phyloP scores from a whole-genome alignment of 1,284 basidiomycete species.

The Ustilago lituana region DNA sequence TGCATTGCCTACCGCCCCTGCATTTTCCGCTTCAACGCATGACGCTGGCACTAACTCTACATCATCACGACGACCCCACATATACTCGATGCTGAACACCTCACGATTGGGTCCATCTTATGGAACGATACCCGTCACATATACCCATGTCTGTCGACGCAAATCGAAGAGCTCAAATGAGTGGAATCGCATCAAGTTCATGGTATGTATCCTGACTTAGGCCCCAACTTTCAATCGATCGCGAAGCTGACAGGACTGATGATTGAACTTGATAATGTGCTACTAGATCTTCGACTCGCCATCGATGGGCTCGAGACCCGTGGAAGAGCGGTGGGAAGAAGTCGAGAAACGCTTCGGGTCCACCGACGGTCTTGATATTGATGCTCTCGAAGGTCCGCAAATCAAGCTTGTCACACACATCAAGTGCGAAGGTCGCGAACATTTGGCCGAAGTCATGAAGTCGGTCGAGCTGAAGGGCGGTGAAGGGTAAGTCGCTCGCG shows the following conservation, averaged over 20 bases:
- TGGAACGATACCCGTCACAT: slow-evolving; percentile 64
- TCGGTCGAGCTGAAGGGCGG: slow-evolving; percentile 73
- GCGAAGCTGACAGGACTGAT: too few species aligned
- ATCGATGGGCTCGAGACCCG: slow-evolving; percentile 70
- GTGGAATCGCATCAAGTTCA: slow-evolving; percentile 74
- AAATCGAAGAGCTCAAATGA: slow-evolving; percentile 73
- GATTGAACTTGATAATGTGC: background rate
- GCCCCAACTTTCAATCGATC: background rate
- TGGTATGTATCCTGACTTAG: slow-evolving; percentile 69
- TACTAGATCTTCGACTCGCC: slow-evolving; percentile 76
- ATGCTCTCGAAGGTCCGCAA: slow-evolving; percentile 62
- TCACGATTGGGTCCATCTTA: slow-evolving; percentile 2
- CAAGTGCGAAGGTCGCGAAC: slow-evolving; percentile 70
- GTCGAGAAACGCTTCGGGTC: slow-evolving; percentile 72
- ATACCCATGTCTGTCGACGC: slow-evolving; percentile 71
- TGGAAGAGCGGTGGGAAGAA: slow-evolving; percentile 73
- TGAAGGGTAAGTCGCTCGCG: slow-evolving; percentile 70
- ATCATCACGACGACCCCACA: slow-evolving; percentile 15
- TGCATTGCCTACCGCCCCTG: slow-evolving; percentile 11
- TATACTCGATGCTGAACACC: slow-evolving; percentile 10
- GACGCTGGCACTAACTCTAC: background rate
- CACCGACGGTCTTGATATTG: slow-evolving; percentile 49
- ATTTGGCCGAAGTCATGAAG: slow-evolving; percentile 73
- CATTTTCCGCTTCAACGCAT: background rate
- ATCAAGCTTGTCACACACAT: slow-evolving; percentile 73